Base-by-base conservation (phyloP, 2,329 filamentous ascomycete species). In the Epichloe glyceriae region DNA sequence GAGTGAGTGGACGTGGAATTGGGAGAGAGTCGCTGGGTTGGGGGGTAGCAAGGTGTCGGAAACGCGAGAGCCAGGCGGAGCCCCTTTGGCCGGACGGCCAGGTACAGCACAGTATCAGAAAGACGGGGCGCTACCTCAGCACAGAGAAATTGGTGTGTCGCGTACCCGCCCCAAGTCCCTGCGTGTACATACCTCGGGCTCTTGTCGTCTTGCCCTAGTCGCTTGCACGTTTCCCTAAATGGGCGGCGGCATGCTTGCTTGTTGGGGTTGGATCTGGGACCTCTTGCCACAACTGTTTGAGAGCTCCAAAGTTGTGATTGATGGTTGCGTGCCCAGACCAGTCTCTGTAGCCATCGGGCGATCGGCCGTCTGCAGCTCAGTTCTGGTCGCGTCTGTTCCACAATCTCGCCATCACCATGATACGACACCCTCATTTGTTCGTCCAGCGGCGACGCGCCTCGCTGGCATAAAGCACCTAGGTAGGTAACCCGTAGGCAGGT, bases 31-130 rank as follows among this genome's bases (percentile, higher is more conserved):
- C 56, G 51, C 54, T 53, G 51, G 58, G 58, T 53, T 58, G 62
- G 62, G 62, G 62, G 63, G 58, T 55, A 17, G 45, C 52, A 33
- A 26, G 41, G 49, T 53, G 52, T 53, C 49, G 44, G 52, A 53
- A 53, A 40, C 15, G 38, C 45, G 35, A 40, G 30, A 42, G 38
- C 47, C 45, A 42, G 43, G 20, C 33, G 22, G 42, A 22, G 30
- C 43, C 47, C 12, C 20, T n/a, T 40, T 44, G 22, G 20, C 34
- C 47, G 45, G 33, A n/a, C n/a, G 26, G 51, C 54, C 52, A 65
- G 54, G 64, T 67, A 67, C 60, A 64, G 61, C 64, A 67, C 64
- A 67, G 64, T 67, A 67, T 65, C 61, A 65, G 60, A 55, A 56
- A 56, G 51, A 50, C 58, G 57, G 56, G 60, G 55, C 59, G 57